Evolutionary conservation across 768 basidiomycete species (phyloP).

Genomic region (Suillus ampliporus): DNA sequence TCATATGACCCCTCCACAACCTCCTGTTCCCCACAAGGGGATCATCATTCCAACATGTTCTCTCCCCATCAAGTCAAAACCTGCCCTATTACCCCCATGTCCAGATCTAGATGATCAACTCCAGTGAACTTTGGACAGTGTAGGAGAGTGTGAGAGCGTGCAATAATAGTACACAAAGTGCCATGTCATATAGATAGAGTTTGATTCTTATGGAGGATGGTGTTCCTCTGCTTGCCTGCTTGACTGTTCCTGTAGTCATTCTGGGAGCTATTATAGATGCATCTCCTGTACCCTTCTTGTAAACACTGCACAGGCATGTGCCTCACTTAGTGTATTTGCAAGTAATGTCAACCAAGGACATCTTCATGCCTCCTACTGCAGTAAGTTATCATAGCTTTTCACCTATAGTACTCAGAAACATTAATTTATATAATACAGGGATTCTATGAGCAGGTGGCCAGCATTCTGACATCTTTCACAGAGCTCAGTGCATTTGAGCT

Average conservation of each 20-base stretch:
- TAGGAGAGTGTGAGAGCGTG: no score
- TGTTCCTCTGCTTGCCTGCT: slow-evolving; percentile 52
- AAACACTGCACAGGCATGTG: slow-evolving; percentile 59
- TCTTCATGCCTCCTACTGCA: slow-evolving; percentile 53
- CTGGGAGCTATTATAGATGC: slow-evolving; percentile 67
- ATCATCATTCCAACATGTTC: no score
- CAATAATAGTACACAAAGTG: no score
- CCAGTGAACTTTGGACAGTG: no score
- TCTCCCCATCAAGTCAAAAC: no score
- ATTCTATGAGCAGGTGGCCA: slow-evolving; percentile 67
- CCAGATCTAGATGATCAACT: no score
- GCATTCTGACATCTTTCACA: slow-evolving; percentile 58
- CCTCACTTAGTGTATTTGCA: slow-evolving; percentile 69
- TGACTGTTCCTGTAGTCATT: slow-evolving; percentile 57
- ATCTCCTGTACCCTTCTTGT: slow-evolving; percentile 60
- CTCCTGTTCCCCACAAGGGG: no score
- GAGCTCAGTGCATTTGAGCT: slow-evolving; percentile 72
- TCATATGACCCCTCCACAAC: no score
- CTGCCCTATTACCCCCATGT: no score
- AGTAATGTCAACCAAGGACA: slow-evolving; percentile 60
- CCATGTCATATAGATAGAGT: no score
- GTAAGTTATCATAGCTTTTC: slow-evolving; percentile 43
- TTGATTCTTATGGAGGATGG: slow-evolving; percentile 62
- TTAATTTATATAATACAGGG: slow-evolving; percentile 43
- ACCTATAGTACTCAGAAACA: slow-evolving; percentile 25